phyloP scores from a whole-genome alignment of 495 filamentous ascomycete genomes.

The Pseudevernia furfuracea region DNA sequence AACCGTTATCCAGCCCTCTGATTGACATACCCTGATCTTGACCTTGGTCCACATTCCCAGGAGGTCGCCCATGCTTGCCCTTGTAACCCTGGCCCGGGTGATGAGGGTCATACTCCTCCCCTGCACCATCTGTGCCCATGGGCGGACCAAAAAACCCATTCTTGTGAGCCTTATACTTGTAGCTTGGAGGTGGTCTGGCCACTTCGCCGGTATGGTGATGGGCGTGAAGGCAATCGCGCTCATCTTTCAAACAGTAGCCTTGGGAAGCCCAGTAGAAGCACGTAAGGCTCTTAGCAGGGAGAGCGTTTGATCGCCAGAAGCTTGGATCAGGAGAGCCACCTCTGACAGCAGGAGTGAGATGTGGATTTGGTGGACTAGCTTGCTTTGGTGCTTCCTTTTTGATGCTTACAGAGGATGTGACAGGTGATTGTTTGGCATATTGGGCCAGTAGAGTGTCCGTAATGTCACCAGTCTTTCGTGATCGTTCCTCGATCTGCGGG shows the following conservation, averaged over 20 bases:
- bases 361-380: background rate
- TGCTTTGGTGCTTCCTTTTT: background rate
- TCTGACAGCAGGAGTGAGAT: conserved; percentile 2
- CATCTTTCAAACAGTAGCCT: background rate
- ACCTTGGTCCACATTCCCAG: background rate
- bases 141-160: conserved; percentile 1
- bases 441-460: conserved; percentile 7
- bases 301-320: background rate
- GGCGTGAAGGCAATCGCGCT: conserved; percentile 6
- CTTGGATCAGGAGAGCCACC: background rate
- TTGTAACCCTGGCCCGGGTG: background rate
- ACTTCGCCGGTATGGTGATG: background rate
- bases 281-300: conserved; percentile 4
- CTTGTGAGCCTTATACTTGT: conserved; percentile 5
- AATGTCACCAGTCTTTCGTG: background rate
- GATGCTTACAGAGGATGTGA: background rate
- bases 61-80: background rate
- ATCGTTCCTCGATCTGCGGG: no score
- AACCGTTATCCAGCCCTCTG: background rate
- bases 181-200: conserved; percentile 1
- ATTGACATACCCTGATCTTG: conserved; percentile 1
- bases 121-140: background rate
- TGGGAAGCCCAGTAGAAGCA: conserved; percentile 8
- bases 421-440: background rate
- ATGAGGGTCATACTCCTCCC: background rate